Percentiles rank a stretch among this genome's conserved stretches.
These are phyloP conservation scores for Zymoseptoria crescenta DNA, from an alignment of 2,329 filamentous ascomycete genomes.

Conservation along the genomic window DNA sequence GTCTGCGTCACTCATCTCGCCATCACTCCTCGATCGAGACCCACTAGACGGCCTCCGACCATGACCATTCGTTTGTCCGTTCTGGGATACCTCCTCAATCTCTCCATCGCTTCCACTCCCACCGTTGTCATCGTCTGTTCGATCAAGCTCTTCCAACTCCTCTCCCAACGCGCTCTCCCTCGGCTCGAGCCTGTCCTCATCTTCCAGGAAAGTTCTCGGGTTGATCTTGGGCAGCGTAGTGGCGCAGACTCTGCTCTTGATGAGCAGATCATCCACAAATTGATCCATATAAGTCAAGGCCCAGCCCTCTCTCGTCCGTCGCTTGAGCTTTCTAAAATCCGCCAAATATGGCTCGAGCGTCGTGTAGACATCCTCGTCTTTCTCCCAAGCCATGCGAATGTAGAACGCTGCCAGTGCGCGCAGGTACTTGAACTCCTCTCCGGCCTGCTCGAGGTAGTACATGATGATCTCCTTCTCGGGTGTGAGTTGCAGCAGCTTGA, in stretches of 20 bases:
- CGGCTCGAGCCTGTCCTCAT: slow-evolving; percentile 79
- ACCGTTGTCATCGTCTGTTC: slow-evolving; percentile 45
- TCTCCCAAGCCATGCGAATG: slow-evolving; percentile 75
- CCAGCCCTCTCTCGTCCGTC: slow-evolving; percentile 66
- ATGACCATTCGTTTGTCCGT: slow-evolving; percentile 15
- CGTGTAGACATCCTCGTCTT: slow-evolving; percentile 72
- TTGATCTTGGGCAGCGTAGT: slow-evolving; percentile 92
- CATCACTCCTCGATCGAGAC: slow-evolving; percentile 7
- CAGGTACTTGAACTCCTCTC: slow-evolving; percentile 68
- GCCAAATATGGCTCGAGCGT: slow-evolving; percentile 74
- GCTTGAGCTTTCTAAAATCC: slow-evolving; percentile 75
- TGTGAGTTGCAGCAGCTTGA: slow-evolving; percentile 85
- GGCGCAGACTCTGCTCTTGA: slow-evolving; percentile 81
- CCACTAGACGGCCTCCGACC: slow-evolving; percentile 3
- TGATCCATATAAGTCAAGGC: slow-evolving; percentile 76
- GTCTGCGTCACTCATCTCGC: slow-evolving; percentile 19
- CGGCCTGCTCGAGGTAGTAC: slow-evolving; percentile 72
- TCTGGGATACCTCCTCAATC: slow-evolving; percentile 15
- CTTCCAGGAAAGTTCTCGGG: slow-evolving; percentile 72
- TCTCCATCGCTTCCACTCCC: slow-evolving; percentile 20
- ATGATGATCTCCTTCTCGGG: slow-evolving; percentile 70
- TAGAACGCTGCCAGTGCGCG: slow-evolving; percentile 88
- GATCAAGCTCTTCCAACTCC: slow-evolving; percentile 60
- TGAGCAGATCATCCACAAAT: slow-evolving; percentile 86
- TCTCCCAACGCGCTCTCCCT: slow-evolving; percentile 76